phyloP scores from a whole-genome alignment of 2,329 filamentous ascomycete species.

The Lachnellula arida region DNA sequence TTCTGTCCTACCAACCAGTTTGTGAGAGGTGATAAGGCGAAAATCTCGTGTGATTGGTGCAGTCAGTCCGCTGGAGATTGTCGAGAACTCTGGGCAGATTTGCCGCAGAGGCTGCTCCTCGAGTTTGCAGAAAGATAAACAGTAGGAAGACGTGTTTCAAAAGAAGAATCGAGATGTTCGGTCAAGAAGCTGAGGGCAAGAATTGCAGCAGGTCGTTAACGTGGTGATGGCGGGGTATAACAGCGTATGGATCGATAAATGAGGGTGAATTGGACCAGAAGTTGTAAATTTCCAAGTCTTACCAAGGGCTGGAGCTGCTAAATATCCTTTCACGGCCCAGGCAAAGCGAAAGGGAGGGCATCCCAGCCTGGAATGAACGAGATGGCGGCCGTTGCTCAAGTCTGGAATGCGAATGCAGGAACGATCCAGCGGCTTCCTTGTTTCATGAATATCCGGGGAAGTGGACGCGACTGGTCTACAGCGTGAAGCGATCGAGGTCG shows the following conservation, averaged over 20 bases:
- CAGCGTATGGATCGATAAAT: neutral
- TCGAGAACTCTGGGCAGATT: too few relatives aligned
- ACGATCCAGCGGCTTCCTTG: constrained; percentile 12
- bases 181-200: neutral
- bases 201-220: constrained; percentile 15
- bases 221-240: constrained; percentile 25
- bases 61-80: neutral
- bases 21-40: constrained; percentile 2
- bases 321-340: neutral
- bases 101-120: neutral
- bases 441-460: constrained; percentile 30
- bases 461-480: constrained; percentile 19
- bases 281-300: neutral
- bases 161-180: neutral
- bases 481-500: constrained; percentile 1
- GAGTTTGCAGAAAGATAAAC: neutral
- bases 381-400: neutral
- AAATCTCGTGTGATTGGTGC: neutral
- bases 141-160: neutral
- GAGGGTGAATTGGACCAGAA: neutral
- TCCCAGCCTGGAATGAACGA: neutral
- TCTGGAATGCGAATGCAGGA: constrained; percentile 19
- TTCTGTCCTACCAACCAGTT: neutral
- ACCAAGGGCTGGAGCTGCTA: neutral
- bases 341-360: neutral